A percentile compares a stretch with the other conserved stretches of the same genome.
phyloP scores from a whole-genome alignment of 2,329 filamentous ascomycete genomes.

The Didymella segeticola region DNA sequence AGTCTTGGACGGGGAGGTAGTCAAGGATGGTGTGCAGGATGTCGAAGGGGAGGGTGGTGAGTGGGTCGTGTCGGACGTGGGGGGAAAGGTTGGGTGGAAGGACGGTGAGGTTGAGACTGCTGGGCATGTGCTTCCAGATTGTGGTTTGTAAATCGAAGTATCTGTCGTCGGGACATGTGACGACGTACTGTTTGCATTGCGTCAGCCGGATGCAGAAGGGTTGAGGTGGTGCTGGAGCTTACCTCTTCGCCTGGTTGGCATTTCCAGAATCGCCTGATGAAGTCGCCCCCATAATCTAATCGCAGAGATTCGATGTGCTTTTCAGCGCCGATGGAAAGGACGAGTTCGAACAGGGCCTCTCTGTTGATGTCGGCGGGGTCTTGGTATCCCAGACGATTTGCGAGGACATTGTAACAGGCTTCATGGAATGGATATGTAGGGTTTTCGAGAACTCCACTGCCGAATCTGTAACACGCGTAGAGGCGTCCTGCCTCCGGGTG shows the following conservation, averaged over 20 bases:
- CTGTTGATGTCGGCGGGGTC: constrained; percentile 16
- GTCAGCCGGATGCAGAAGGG: too few species aligned
- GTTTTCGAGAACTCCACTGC: not conserved
- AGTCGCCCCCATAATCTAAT: constrained; percentile 22
- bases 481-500: not conserved
- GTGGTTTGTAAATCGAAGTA: not conserved
- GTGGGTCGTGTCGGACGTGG: constrained; percentile 22
- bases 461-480: constrained; percentile 11
- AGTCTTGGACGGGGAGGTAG: constrained; percentile 10
- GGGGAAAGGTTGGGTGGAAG: not conserved
- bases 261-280: constrained; percentile 19
- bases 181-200: constrained; percentile 14
- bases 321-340: not conserved
- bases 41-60: constrained; percentile 21
- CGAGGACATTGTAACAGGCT: constrained; percentile 26
- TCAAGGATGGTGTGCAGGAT: constrained; percentile 18
- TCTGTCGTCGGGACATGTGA: constrained; percentile 11
- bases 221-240: not conserved
- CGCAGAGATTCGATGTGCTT: constrained; percentile 2
- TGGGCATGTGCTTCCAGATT: not conserved
- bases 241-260: constrained; percentile 28
- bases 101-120: not conserved
- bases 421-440: constrained; percentile 28
- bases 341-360: constrained; percentile 19
- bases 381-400: constrained; percentile 14